Percentiles rank a stretch among this genome's conserved stretches.
Conservation (phyloP, 306 rosid genomes). For the Trichosanthes cucumerina region DNA sequence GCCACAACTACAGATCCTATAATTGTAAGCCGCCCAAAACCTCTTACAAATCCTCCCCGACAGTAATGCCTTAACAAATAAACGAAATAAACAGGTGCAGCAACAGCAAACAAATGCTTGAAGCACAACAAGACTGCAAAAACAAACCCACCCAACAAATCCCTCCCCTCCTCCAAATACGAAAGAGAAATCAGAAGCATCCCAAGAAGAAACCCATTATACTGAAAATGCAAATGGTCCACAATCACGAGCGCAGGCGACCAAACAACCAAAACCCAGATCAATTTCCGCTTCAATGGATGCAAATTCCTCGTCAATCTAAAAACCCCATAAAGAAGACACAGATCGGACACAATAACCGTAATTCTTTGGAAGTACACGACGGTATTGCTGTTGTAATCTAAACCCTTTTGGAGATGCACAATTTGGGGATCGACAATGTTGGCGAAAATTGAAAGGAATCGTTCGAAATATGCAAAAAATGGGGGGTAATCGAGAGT, state of each 20-base stretch:
- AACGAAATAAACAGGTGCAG: slow-evolving; percentile 76
- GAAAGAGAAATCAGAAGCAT: slow-evolving; percentile 73
- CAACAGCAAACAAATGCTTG: slow-evolving; percentile 89
- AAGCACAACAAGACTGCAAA: slow-evolving; percentile 69
- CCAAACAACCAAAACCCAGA: slow-evolving; percentile 69
- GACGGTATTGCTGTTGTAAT: slow-evolving; percentile 36
- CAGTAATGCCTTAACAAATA: slow-evolving; percentile 86
- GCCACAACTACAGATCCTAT: slow-evolving; percentile 57
- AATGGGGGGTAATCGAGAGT: slow-evolving; percentile 89
- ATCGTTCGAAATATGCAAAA: slow-evolving; percentile 61
- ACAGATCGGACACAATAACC: slow-evolving; percentile 55
- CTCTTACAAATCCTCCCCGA: slow-evolving; percentile 52
- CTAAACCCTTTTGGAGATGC: slow-evolving; percentile 57
- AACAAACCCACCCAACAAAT: slow-evolving; percentile 65
- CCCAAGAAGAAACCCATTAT: slow-evolving; percentile 89
- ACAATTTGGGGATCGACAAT: slow-evolving; percentile 63
- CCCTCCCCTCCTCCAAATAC: slow-evolving; percentile 77
- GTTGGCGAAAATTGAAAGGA: slow-evolving; percentile 50
- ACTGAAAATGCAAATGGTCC: slow-evolving; percentile 87
- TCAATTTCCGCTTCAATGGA: slow-evolving; percentile 38
- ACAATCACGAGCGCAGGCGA: slow-evolving; percentile 84
- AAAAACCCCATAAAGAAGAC: slow-evolving; percentile 57
- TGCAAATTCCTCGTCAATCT: slow-evolving; percentile 40
- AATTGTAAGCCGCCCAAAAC: slow-evolving; percentile 46
- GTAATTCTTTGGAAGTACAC: slow-evolving; percentile 60